phyloP scores from a whole-genome alignment of 2,329 filamentous ascomycete species.

The Thyridium curvatum region DNA sequence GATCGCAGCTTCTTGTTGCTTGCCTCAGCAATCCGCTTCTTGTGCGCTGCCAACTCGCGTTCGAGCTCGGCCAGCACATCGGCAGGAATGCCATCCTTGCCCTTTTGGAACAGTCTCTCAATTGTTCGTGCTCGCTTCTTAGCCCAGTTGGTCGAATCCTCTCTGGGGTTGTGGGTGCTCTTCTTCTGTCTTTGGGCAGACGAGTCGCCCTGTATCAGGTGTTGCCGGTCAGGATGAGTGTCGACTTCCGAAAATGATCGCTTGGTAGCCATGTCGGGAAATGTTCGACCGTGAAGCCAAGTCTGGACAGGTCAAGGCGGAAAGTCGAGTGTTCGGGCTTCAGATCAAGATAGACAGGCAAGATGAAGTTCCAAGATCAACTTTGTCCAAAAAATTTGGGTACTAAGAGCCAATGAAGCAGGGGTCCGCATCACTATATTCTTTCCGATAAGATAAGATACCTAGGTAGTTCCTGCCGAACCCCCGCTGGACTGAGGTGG shows the following conservation, averaged over 20 bases:
- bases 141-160: conserved; percentile 50
- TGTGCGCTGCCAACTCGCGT: conserved; percentile 62
- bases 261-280: conserved; percentile 19
- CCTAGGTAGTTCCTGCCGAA: no score
- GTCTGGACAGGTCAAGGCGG: no score
- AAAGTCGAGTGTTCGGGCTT: no score
- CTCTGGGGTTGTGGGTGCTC: conserved; percentile 35
- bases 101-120: conserved; percentile 56
- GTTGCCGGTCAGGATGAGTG: neutral
- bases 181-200: conserved; percentile 9
- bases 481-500: no score
- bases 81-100: conserved; percentile 55
- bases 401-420: no score
- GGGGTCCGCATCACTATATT: no score
- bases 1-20: conserved; percentile 55
- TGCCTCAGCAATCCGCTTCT: conserved; percentile 55
- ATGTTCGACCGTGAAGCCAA: neutral
- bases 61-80: conserved; percentile 64
- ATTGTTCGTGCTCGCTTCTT: conserved; percentile 69
- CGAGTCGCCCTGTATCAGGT: no score
- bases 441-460: no score
- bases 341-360: no score
- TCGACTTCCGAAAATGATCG: conserved; percentile 18
- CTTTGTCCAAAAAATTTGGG: no score
- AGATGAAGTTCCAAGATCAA: no score